Conservation (phyloP, 108 stramenopile species). For the Cyclotella choctawhatcheeana region DNA sequence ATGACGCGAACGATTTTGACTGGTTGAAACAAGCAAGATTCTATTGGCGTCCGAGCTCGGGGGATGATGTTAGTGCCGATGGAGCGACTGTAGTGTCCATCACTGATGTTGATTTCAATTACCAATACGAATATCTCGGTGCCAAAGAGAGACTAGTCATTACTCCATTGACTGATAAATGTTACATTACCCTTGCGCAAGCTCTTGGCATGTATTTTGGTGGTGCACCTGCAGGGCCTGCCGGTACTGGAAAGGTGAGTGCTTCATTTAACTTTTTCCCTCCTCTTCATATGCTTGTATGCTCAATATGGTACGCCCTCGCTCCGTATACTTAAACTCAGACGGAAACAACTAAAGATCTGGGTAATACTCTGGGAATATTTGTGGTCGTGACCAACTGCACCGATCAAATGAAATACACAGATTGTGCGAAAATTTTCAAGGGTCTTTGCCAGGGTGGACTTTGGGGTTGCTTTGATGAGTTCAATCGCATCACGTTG, state of each 20-base stretch:
- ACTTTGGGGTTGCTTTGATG: constrained; percentile 95
- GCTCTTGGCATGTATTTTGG: constrained; percentile 95
- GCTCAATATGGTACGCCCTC: too few relatives aligned
- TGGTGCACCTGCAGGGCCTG: constrained; percentile 93
- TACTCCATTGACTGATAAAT: constrained; percentile 92
- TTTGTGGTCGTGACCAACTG: constrained; percentile 95
- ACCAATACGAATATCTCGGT: constrained; percentile 95
- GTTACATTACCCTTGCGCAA: constrained; percentile 93
- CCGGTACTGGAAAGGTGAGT: constrained; percentile 87
- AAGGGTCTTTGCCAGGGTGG: constrained; percentile 93
- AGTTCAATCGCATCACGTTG: constrained; percentile 93
- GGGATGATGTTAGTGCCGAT: constrained; percentile 77
- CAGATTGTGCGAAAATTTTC: constrained; percentile 94
- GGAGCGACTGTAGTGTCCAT: constrained; percentile 85
- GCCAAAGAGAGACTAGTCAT: constrained; percentile 92
- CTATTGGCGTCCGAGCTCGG: constrained; percentile 86
- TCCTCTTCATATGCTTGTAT: too few relatives aligned
- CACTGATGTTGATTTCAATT: constrained; percentile 92
- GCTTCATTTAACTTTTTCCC: too few relatives aligned
- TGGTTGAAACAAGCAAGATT: constrained; percentile 94
- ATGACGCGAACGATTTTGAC: constrained; percentile 91
- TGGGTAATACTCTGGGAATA: constrained; percentile 89
- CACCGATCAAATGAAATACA: constrained; percentile 91
- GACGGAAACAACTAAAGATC: constrained; percentile 85
- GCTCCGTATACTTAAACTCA: too few relatives aligned